Base-by-base conservation (phyloP, 1,284 basidiomycete genomes). In the Marasmius fiardii region DNA sequence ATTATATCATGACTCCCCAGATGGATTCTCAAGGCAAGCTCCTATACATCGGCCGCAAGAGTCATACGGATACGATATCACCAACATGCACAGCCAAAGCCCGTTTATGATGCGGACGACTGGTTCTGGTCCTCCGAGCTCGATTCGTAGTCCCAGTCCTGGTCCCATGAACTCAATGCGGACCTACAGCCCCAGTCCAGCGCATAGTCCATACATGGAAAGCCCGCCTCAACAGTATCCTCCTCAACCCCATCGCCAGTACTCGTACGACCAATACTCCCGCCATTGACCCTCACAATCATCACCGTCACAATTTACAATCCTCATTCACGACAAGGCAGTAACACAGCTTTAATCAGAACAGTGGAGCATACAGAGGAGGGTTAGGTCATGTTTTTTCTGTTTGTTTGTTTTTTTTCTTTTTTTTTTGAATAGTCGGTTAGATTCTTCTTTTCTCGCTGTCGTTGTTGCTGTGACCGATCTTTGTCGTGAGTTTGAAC, bases 31-130 rank as follows among this genome's bases (percentile, higher is more conserved):
- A n/a, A 61, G 72, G 41, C 78, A 81, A 61, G 81, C 79, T 7
- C 77, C 80, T 3, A 64, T 76, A 3, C 80, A 83, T 61, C 71
- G 83, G 57, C 80, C 80, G n/a, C 57, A 62, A 33, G 52, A 57
- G 12, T 57, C 53, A 7, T 53, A 52, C 34, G 57, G 51, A 16
- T 26, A 48, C 8, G 31, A 44, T 33, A 20, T 37, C 18, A 45
- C 26, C 18, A 5, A 23, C 23, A 33, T 28, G 16, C 37, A 8
- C 2, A 49, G 47, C 16, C 26, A n/a, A 33, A 31, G 47, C 8
- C 26, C 47, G 18, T 41, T 33, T 18, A 54, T 48, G 55, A 33
- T 20, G 41, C 41, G 39, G 35, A 51, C 34, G 1, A 35, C 10
- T 14, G 48, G 34, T 39, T 43, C 43, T 18, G 28, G 24, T n/a